phyloP scores from a whole-genome alignment of 805 yeast genomes.

The Starmerella apicola region DNA sequence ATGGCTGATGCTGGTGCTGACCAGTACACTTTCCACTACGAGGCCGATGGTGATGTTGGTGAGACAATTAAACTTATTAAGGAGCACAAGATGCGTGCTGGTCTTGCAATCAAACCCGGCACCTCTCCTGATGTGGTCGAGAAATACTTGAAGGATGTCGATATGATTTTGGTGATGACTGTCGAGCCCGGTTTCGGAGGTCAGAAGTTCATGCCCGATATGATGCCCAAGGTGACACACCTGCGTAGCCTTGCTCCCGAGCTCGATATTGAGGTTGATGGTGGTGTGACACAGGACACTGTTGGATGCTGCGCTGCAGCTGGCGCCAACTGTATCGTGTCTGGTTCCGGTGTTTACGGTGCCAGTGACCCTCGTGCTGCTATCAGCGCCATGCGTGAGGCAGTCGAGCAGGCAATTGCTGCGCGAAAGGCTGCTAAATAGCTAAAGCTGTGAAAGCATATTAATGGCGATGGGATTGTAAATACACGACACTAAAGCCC shows the following conservation, averaged over 20 bases:
- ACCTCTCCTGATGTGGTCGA: slow-evolving; percentile 75
- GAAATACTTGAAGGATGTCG: slow-evolving; percentile 63
- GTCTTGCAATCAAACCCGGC: slow-evolving; percentile 87
- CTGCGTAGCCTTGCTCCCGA: slow-evolving; percentile 64
- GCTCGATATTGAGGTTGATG: slow-evolving; percentile 88
- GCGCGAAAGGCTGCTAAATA: not conserved
- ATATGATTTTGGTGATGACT: slow-evolving; percentile 96
- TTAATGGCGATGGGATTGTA: too few relatives aligned
- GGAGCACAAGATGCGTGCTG: slow-evolving; percentile 76
- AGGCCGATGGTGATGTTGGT: slow-evolving; percentile 63
- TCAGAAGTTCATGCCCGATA: slow-evolving; percentile 83
- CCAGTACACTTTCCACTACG: slow-evolving; percentile 92
- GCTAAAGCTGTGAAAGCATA: not conserved
- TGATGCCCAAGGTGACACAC: slow-evolving; percentile 89
- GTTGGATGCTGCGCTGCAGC: slow-evolving; percentile 84
- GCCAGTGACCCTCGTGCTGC: slow-evolving; percentile 70
- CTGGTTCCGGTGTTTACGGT: slow-evolving; percentile 88
- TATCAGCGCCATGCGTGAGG: slow-evolving; percentile 51
- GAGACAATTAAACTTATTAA: slow-evolving; percentile 66
- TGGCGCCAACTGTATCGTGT: slow-evolving; percentile 96
- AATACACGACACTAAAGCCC: too few relatives aligned
- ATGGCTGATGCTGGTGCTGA: slow-evolving; percentile 92
- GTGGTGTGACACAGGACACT: slow-evolving; percentile 82
- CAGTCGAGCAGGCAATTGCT: slow-evolving; percentile 34
- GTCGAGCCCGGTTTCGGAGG: slow-evolving; percentile 99